Evolutionary conservation across 108 stramenopile genomes (phyloP).

Genomic region (Aurantiochytrium sp.): DNA sequence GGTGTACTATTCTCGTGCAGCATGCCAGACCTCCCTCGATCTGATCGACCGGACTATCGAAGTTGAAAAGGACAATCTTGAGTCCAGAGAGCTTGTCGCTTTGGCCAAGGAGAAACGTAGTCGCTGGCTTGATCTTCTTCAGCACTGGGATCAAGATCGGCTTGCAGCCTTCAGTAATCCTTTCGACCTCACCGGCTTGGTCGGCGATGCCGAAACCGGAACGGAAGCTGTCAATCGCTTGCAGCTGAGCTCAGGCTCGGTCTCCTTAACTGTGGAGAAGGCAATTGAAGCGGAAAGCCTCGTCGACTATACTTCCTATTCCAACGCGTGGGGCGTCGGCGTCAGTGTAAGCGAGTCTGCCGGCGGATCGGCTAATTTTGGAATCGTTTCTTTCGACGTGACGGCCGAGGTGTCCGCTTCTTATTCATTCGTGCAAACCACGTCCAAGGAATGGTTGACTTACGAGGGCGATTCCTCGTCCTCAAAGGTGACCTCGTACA

Average conservation of each 20-base stretch:
- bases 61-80: no score
- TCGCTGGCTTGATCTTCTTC: background rate
- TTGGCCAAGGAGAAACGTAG: background rate
- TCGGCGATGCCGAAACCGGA: no score
- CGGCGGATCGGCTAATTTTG: no score
- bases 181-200: no score
- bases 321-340: background rate
- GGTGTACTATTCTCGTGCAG: background rate
- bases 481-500: background rate
- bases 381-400: background rate
- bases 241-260: background rate
- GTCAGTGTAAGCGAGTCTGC: background rate
- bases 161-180: background rate
- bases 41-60: background rate
- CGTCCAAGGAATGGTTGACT: no score
- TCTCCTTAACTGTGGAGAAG: background rate
- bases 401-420: background rate
- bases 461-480: background rate
- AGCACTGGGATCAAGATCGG: background rate
- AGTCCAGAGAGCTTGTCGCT: no score
- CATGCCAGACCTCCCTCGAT: background rate
- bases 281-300: background rate
- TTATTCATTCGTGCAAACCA: no score
- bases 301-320: background rate
- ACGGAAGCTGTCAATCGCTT: no score